Conservation (phyloP, 140 eudicot genomes). For the Stevia rebaudiana region DNA sequence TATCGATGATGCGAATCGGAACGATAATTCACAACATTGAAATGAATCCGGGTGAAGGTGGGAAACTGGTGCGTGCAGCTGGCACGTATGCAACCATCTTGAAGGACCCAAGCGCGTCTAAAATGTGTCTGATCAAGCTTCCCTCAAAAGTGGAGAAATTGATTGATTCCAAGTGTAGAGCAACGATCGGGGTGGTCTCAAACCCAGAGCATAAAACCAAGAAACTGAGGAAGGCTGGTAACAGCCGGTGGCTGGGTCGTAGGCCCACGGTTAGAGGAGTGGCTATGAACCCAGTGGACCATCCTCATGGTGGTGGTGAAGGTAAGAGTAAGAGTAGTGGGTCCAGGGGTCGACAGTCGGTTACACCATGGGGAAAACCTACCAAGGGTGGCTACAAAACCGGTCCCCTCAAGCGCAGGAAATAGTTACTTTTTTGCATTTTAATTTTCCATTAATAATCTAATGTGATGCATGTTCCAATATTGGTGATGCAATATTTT, state of each 20-base stretch:
- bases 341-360: constrained; percentile 48
- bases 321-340: constrained; percentile 84
- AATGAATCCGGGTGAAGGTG: constrained; percentile 84
- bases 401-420: constrained; percentile 55
- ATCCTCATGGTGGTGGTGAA: constrained; percentile 94
- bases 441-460: no score
- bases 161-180: constrained; percentile 59
- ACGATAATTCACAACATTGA: constrained; percentile 77
- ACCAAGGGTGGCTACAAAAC: constrained; percentile 77
- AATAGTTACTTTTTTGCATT: no score
- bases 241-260: constrained; percentile 65
- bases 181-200: constrained; percentile 69
- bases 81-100: constrained; percentile 68
- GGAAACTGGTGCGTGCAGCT: constrained; percentile 69
- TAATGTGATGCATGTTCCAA: no score
- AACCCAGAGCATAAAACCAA: constrained; percentile 53
- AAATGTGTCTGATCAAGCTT: constrained; percentile 39
- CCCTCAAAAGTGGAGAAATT: constrained; percentile 60
- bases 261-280: constrained; percentile 82
- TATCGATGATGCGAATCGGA: constrained; percentile 76
- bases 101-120: constrained; percentile 56
- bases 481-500: no score
- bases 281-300: constrained; percentile 88
- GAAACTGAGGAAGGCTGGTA: constrained; percentile 80
- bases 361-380: constrained; percentile 84